Evolutionary conservation across 768 basidiomycete species (phyloP).

Genomic region (Cystobasidiopsis lactophilus): DNA sequence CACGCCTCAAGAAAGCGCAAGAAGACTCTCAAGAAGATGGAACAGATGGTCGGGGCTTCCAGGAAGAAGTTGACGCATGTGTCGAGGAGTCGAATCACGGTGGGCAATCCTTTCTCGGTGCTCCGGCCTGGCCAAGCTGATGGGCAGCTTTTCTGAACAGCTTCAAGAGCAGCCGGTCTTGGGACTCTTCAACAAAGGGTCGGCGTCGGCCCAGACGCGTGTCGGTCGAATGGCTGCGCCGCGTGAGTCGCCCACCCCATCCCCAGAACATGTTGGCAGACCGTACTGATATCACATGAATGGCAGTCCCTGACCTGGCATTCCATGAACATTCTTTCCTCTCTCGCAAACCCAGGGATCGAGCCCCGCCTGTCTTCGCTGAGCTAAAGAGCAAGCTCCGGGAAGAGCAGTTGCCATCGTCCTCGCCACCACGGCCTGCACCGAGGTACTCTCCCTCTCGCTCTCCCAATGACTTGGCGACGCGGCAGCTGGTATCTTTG

Average conservation of each 20-base stretch:
- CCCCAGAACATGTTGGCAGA: no score
- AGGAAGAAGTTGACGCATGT: background rate
- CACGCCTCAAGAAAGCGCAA: background rate
- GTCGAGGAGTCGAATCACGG: background rate
- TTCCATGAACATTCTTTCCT: slow-evolving; percentile 1
- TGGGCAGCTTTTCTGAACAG: background rate
- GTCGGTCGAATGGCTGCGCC: no score
- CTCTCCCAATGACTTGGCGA: no score
- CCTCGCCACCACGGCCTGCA: no score
- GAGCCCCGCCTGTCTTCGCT: background rate
- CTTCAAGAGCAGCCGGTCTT: background rate
- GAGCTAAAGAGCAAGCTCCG: background rate
- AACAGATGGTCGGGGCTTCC: background rate
- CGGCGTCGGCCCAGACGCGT: background rate
- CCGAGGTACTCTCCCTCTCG: no score
- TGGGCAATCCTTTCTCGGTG: background rate
- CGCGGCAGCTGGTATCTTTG: no score
- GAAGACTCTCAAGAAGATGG: background rate
- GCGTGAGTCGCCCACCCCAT: no score
- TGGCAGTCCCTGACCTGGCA: background rate
- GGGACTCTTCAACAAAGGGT: background rate
- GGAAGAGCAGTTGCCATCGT: no score
- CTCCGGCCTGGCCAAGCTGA: background rate
- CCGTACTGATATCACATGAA: background rate
- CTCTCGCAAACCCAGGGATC: background rate